These are phyloP conservation scores for Colletotrichum sp. DNA, from an alignment of 2,329 filamentous ascomycete genomes.

Conservation along the genomic window DNA sequence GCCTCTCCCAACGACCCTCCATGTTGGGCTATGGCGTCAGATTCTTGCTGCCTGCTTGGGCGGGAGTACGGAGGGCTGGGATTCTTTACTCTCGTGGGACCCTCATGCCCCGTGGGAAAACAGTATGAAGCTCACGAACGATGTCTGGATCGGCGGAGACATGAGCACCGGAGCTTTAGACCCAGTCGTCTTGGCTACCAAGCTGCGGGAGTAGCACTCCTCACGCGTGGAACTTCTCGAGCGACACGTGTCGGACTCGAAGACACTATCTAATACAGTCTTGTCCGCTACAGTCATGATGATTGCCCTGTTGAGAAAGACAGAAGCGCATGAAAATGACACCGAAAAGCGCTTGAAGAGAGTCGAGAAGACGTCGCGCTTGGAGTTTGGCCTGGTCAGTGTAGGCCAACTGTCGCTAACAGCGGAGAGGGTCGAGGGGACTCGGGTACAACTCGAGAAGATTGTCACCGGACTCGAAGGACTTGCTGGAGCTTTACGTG, in stretches of 20 bases:
- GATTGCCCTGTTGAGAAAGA: neutral
- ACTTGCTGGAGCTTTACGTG: neutral
- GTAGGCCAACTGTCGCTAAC: neutral
- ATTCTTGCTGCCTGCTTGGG: neutral
- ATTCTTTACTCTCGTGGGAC: neutral
- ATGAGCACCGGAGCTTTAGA: neutral
- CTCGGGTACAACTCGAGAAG: neutral
- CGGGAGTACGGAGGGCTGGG: neutral
- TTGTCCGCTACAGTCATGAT: neutral
- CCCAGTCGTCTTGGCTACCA: neutral
- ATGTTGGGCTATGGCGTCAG: neutral
- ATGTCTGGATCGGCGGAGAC: neutral
- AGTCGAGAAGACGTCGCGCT: neutral
- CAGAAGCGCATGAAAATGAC: neutral
- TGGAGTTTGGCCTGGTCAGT: neutral
- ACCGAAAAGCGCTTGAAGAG: neutral
- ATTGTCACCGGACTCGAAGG: neutral
- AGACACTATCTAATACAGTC: neutral
- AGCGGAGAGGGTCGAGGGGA: neutral
- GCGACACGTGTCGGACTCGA: neutral
- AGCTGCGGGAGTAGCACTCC: neutral
- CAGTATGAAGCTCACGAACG: neutral
- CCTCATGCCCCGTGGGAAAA: neutral
- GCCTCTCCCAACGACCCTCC: neutral
- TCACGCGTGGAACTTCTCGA: neutral